A percentile compares a stretch with the other conserved stretches of the same genome.
Evolutionary conservation across 2,329 filamentous ascomycete species (phyloP).

Genomic region (Diatrype stigma): DNA sequence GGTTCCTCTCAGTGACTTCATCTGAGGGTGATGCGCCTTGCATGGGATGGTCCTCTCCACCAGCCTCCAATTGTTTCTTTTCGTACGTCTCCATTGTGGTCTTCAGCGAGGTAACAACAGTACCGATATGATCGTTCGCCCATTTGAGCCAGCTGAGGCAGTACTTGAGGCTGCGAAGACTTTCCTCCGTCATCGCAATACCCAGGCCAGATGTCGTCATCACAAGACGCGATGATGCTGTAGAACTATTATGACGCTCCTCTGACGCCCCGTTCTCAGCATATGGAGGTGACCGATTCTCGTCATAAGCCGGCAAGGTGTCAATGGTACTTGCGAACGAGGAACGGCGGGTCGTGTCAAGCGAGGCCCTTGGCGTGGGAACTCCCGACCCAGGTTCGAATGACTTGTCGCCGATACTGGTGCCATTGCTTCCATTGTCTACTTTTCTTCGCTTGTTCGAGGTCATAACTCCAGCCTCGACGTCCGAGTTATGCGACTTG

Average conservation of each 20-base stretch:
- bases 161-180: conserved; percentile 76
- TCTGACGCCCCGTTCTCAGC: conserved; percentile 50
- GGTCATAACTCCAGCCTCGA: conserved; percentile 39
- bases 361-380: conserved; percentile 30
- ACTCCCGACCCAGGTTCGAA: conserved; percentile 22
- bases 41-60: conserved; percentile 20
- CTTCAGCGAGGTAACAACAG: conserved; percentile 70
- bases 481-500: conserved; percentile 40
- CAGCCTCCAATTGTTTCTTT: conserved; percentile 29
- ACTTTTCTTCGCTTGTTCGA: conserved; percentile 59
- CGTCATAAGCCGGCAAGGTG: conserved; percentile 78
- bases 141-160: conserved; percentile 76
- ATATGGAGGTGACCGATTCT: conserved; percentile 70
- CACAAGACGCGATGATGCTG: conserved; percentile 71
- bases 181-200: conserved; percentile 87
- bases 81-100: conserved; percentile 79
- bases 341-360: conserved; percentile 36
- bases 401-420: conserved; percentile 26
- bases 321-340: conserved; percentile 68
- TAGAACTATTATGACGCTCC: conserved; percentile 19
- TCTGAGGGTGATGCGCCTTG: conserved; percentile 15
- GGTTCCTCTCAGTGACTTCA: conserved; percentile 38
- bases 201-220: conserved; percentile 88
- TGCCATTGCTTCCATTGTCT: conserved; percentile 24
- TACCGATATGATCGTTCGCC: conserved; percentile 77